These are phyloP conservation scores for Scheffersomyces illinoinensis DNA, from an alignment of 1,139 yeast genomes.

Conservation along the genomic window DNA sequence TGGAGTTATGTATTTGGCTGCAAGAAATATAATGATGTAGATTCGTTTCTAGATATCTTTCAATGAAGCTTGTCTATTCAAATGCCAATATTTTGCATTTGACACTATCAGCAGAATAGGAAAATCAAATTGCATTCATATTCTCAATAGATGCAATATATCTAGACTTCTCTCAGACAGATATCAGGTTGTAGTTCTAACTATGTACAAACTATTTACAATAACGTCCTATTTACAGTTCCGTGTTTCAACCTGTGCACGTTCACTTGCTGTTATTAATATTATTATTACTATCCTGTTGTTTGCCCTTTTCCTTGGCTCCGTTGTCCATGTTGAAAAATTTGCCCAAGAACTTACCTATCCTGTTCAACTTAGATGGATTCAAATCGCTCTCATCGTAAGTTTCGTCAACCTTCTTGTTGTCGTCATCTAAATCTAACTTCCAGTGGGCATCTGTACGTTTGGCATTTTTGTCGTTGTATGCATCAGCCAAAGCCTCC, in stretches of 20 bases:
- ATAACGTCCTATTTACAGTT: neutral
- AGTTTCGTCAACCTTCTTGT: constrained; percentile 20
- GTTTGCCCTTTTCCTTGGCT: constrained; percentile 8
- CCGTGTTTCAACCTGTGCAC: constrained; percentile 1
- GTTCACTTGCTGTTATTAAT: neutral
- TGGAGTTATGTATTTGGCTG: neutral
- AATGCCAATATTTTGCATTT: neutral
- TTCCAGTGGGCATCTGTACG: constrained; percentile 64
- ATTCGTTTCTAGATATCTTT: too few species aligned
- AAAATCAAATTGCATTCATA: neutral
- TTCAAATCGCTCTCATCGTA: constrained; percentile 47
- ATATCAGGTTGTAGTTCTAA: neutral
- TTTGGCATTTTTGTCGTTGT: constrained; percentile 77
- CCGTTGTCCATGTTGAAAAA: constrained; percentile 57
- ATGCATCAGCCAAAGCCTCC: constrained; percentile 92
- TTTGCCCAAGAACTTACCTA: constrained; percentile 63
- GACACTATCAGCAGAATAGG: too few species aligned
- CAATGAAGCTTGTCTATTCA: neutral
- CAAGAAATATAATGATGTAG: too few species aligned
- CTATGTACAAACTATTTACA: neutral
- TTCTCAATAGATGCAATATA: neutral
- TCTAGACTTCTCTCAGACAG: neutral
- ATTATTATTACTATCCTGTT: constrained; percentile 4
- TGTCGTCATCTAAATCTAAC: constrained; percentile 36
- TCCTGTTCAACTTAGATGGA: constrained; percentile 58